phyloP scores from a whole-genome alignment of 768 basidiomycete species.

The Naematelia aurantialba region DNA sequence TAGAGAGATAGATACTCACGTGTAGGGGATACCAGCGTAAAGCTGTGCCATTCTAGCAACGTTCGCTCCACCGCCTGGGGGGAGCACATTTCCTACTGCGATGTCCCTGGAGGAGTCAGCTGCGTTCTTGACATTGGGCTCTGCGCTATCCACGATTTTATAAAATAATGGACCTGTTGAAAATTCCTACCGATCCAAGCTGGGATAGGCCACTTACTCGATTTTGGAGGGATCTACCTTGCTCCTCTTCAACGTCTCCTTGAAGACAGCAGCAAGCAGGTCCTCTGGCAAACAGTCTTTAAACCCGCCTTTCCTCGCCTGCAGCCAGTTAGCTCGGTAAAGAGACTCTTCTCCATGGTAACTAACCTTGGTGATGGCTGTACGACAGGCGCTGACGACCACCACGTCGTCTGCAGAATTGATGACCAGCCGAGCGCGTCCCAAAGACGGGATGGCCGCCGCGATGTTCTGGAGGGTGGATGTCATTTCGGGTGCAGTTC shows the following conservation, averaged over 20 bases:
- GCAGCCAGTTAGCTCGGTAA: neutral
- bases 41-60: slow-evolving; percentile 81
- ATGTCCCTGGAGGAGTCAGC: slow-evolving; percentile 67
- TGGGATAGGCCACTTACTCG: slow-evolving; percentile 33
- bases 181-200: neutral
- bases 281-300: slow-evolving; percentile 86
- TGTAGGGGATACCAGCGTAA: slow-evolving; percentile 79
- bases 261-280: slow-evolving; percentile 74
- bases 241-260: slow-evolving; percentile 54
- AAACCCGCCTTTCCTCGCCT: slow-evolving; percentile 78
- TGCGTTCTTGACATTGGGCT: too few species aligned
- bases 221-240: slow-evolving; percentile 46
- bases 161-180: too few species aligned
- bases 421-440: slow-evolving; percentile 58
- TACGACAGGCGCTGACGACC: slow-evolving; percentile 80
- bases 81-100: slow-evolving; percentile 60
- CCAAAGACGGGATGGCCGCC: slow-evolving; percentile 45
- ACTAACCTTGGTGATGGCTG: slow-evolving; percentile 83
- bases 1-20: slow-evolving; percentile 43
- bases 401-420: slow-evolving; percentile 84
- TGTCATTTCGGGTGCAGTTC: slow-evolving; percentile 33
- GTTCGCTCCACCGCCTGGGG: slow-evolving; percentile 51
- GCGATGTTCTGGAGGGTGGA: slow-evolving; percentile 45
- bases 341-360: neutral
- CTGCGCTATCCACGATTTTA: too few species aligned